Conservation (phyloP, 129 eudicot species). For the Scalesia atractyloides region DNA sequence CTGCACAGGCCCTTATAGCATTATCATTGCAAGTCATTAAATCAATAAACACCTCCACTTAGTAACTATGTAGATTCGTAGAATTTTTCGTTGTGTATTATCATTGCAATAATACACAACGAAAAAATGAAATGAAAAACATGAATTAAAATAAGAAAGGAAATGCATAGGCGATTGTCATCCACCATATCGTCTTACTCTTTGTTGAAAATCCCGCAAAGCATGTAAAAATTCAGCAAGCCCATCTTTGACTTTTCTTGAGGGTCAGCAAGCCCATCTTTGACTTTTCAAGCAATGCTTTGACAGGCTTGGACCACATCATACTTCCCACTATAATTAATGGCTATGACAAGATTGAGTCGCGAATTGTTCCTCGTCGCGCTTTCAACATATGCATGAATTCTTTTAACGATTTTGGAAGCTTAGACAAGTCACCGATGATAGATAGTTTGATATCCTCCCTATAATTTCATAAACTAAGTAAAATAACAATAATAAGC, state of each 20-base stretch:
- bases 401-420: slow-evolving; percentile 43
- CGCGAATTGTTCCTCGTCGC: slow-evolving; percentile 42
- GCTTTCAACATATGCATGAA: slow-evolving; percentile 32
- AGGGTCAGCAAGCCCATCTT: slow-evolving; percentile 51
- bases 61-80: too few species aligned
- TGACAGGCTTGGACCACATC: slow-evolving; percentile 66
- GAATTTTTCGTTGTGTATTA: too few species aligned
- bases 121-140: too few species aligned
- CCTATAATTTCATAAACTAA: slow-evolving; percentile 29
- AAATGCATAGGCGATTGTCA: neutral
- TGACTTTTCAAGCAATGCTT: slow-evolving; percentile 48
- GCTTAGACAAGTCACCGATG: slow-evolving; percentile 58
- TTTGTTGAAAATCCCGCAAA: slow-evolving; percentile 48
- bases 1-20: too few species aligned
- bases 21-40: too few species aligned
- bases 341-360: slow-evolving; percentile 58
- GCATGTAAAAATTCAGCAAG: slow-evolving; percentile 56
- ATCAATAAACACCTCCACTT: too few species aligned
- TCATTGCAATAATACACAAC: too few species aligned
- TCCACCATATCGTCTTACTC: slow-evolving; percentile 66
- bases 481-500: too few species aligned
- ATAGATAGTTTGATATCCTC: slow-evolving; percentile 48
- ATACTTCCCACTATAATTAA: slow-evolving; percentile 57
- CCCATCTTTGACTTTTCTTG: slow-evolving; percentile 63
- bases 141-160: too few species aligned